Evolutionary conservation across 1,139 yeast genomes (phyloP), one percentile per base, ranked within the genome.

Genomic region (Yamadazyma conglobata): DNA sequence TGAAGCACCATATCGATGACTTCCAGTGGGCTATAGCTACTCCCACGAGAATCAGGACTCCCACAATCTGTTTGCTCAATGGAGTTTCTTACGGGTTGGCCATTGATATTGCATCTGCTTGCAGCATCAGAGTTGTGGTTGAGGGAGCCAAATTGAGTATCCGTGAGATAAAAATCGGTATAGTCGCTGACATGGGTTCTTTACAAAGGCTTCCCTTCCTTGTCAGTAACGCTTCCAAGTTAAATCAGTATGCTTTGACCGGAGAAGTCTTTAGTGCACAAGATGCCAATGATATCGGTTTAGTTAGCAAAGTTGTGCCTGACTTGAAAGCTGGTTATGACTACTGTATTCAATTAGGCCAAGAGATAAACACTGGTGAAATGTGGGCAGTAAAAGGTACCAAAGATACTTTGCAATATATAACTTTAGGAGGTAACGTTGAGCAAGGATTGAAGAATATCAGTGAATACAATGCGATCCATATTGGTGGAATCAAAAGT

Each of bases 161-260:
- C 34, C 72, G 82, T 37, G 94, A 84, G 54, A 77, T 82, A 39
- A 76, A 75, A 39, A 67, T 84, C 34, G 94, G 93, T 4, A 70
- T 84, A 54, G 73, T 86, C 18, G 89, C 94, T 3, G 94, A 84
- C 51, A 81, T 84, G 44, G 94, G 94, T 8, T 69, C 85, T 1
- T 62, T 83, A 39, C 91, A 84, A 56, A 67, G 93, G 50, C 50
- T 82, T 37, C 83, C 87, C 5, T 50, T 54, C 15, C 34, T 79
- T 2, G 70, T 72, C 15, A 73, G 71, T 32, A 81, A 79, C 52
- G 58, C 64, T 20, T 78, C 87, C 8, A 66, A 75, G 61, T 56
- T 81, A 42, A 70, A 71, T 51, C 84, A 81, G 42, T 58, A 76
- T 34, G 77, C 83, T 2, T 67, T 77, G 43, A 78, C 88, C 1